Base-by-base conservation (phyloP, 1,139 yeast species). In the Hyphopichia pseudoburtonii region DNA sequence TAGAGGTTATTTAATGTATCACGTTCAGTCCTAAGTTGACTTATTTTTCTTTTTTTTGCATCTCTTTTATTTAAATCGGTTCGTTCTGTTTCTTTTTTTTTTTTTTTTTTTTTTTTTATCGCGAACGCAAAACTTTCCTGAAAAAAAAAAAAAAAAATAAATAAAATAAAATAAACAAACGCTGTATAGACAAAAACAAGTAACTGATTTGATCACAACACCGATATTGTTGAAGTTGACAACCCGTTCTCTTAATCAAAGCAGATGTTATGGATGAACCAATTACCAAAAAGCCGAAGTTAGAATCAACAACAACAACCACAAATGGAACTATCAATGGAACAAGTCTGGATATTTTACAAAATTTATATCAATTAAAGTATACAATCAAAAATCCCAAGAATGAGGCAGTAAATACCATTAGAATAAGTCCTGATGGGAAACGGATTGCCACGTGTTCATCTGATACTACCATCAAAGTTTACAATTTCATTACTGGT, bases 361-460 rank as follows among this genome's bases (percentile, higher is more conserved):
- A 5, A n/a, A 28, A 19, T n/a, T 28, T 34, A 24, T 34, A 34
- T 18, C 8, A 21, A 8, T 9, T 29, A 8, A 34, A 34, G 23
- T 29, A 29, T 24, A 11, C 33, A 11, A 17, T 34, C 2, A 23
- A 29, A n/a, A n/a, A 23, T 7, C 24, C 17, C 12, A 28, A 8
- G 12, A 18, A 10, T 18, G 17, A 12, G 8, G 41, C 57, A 18
- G 41, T 56, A 32, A 77, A 81, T 2, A 57, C 73, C 12, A 75
- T 78, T 31, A 78, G 78, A 51, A 64, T 86, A 33, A 80, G 89
- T 15, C 90, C 92, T 4, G 72, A 85, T 57, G 87, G 86, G 0
- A 43, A 50, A 19, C 61, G 51, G 18, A 51, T 86, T n/a, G 96
- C 96, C 2, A 68, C 81, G 0, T 60, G 79, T 30, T 69, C 68